Percentiles rank a stretch among this genome's conserved stretches.
phyloP scores from a whole-genome alignment of 768 basidiomycete species.

The Lactifluus subvellereus region DNA sequence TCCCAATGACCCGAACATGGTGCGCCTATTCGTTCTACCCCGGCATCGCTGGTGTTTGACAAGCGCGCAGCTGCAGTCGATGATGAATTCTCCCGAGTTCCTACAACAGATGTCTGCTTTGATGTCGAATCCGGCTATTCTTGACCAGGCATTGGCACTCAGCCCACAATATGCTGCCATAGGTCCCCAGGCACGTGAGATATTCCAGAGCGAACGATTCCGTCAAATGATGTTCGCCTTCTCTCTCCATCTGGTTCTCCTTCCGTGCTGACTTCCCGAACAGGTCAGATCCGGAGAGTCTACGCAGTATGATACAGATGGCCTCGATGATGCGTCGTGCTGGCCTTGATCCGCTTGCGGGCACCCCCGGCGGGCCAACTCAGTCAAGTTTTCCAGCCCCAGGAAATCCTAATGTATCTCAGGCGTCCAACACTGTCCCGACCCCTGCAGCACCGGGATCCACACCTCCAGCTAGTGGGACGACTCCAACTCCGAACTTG shows the following conservation, averaged over 20 bases:
- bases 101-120: conserved; percentile 81
- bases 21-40: conserved; percentile 31
- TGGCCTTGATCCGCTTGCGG: conserved; percentile 31
- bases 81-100: conserved; percentile 84
- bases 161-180: conserved; percentile 74
- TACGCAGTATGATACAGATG: conserved; percentile 76
- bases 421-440: conserved; percentile 25
- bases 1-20: conserved; percentile 91
- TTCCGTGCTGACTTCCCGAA: conserved; percentile 4
- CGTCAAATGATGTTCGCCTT: conserved; percentile 62
- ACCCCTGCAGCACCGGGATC: conserved; percentile 20
- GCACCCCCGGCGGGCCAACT: conserved; percentile 20
- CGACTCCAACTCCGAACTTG: conserved; percentile 20
- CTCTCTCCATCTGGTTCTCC: background rate
- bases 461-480: conserved; percentile 28
- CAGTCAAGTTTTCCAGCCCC: conserved; percentile 52
- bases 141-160: conserved; percentile 79
- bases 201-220: conserved; percentile 73
- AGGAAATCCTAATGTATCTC: conserved; percentile 42
- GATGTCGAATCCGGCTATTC: conserved; percentile 82
- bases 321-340: conserved; percentile 45
- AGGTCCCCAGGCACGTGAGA: conserved; percentile 73
- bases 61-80: conserved; percentile 58
- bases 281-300: conserved; percentile 69
- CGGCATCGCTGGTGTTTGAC: background rate